phyloP scores from a whole-genome alignment of 2,329 filamentous ascomycete genomes.

The Phyllosticta ampelicida region DNA sequence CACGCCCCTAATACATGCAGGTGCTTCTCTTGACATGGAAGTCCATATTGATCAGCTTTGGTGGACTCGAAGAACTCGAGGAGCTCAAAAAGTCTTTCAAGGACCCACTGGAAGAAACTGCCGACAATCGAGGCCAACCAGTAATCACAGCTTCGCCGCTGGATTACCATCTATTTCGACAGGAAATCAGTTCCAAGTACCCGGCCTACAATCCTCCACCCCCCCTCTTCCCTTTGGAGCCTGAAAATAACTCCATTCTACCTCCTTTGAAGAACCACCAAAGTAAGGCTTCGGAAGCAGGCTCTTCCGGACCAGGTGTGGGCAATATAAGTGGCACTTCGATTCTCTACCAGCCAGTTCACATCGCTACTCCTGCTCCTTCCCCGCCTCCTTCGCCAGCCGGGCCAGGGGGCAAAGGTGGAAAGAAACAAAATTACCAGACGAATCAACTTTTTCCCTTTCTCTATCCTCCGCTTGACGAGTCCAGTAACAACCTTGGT shows the following conservation, averaged over 20 bases:
- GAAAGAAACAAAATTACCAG: constrained; percentile 98
- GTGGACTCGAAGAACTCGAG: constrained; percentile 62
- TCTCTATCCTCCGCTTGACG: constrained; percentile 87
- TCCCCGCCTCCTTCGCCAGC: constrained; percentile 90
- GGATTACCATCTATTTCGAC: constrained; percentile 91
- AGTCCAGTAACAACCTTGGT: constrained; percentile 77
- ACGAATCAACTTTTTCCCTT: constrained; percentile 99
- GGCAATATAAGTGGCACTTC: constrained; percentile 46
- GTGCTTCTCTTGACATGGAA: constrained; percentile 88
- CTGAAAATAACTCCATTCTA: constrained; percentile 82
- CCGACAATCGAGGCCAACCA: constrained; percentile 53
- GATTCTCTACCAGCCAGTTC: constrained; percentile 89
- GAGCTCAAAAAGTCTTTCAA: constrained; percentile 62
- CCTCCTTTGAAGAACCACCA: constrained; percentile 72
- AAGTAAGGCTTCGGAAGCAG: constrained; percentile 38
- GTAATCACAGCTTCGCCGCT: constrained; percentile 85
- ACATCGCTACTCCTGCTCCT: constrained; percentile 95
- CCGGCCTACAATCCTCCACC: constrained; percentile 88
- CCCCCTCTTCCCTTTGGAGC: constrained; percentile 71
- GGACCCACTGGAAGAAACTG: constrained; percentile 45
- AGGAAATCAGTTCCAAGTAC: constrained; percentile 96
- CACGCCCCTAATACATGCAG: constrained; percentile 25
- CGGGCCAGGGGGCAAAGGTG: constrained; percentile 72
- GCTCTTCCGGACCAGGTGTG: constrained; percentile 42
- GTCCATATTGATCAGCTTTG: constrained; percentile 73